Base-by-base conservation (phyloP, 495 filamentous ascomycete genomes). In the Hypoxylon trugodes region DNA sequence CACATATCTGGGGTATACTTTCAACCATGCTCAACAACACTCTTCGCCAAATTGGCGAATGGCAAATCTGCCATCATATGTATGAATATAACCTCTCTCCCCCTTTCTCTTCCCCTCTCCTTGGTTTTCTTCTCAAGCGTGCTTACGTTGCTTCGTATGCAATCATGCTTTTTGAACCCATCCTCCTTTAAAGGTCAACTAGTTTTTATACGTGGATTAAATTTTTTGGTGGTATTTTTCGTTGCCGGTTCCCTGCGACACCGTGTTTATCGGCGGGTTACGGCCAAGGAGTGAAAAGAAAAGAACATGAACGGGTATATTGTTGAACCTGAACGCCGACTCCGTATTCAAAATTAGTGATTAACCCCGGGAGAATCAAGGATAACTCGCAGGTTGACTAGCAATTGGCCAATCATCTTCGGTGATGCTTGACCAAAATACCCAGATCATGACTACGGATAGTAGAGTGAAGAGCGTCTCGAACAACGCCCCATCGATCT, bases 341-440 rank as follows among this genome's bases (percentile, higher is more conserved):
- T 59, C 68, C 68, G 67, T 60, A 58, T 32, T 37, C 18, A 65
- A 69, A 69, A n/a, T n/a, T n/a, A n/a, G n/a, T 45, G 26, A 66
- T 60, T 21, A 21, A 69, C 30, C n/a, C n/a, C n/a, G n/a, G n/a
- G 54, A 61, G 15, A 57, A 60, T 65, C 46, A 75, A 60, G 66
- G 43, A 38, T 73, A 74, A 49, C 61, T 59, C 12, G 67, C 35
- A 18, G 65, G 49, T 30, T 69, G 61, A 50, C 58, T 67, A 21
- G 61, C 64, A 46, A 89, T 84, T 1, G 95, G 92, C 95, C 95
- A 99, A 78, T 97, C 94, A 70, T 99, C 95, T 77, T 99, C 95
- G 3, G 95, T 99, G 69, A 99, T 99, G 79, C 92, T 96, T 35
- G 91, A 94, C 95, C 96, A 98, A 81, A 99, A 99, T 61, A 90